phyloP scores from a whole-genome alignment of 2,329 filamentous ascomycete genomes.

The Xylariaceae sp. region DNA sequence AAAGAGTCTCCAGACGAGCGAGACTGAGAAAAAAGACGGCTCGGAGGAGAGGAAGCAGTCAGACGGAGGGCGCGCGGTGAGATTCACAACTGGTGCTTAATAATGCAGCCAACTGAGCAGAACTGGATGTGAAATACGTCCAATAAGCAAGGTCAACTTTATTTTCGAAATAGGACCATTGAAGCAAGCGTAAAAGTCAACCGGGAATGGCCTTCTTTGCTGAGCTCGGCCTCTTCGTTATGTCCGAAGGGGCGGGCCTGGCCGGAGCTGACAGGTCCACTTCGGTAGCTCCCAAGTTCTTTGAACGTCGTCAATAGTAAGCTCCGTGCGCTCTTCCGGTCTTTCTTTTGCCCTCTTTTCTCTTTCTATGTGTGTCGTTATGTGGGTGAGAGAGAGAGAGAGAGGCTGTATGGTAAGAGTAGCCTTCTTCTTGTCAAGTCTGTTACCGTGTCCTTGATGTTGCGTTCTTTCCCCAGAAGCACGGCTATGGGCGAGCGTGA shows the following conservation, averaged over 20 bases:
- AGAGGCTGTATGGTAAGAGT: background rate
- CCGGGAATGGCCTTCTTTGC: background rate
- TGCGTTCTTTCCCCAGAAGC: no score
- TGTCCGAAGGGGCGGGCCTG: background rate
- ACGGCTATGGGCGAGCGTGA: no score
- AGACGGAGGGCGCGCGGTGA: background rate
- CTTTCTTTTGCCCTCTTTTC: background rate
- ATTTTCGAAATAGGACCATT: background rate
- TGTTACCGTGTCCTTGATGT: no score
- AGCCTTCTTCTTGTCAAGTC: no score
- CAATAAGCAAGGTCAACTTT: background rate
- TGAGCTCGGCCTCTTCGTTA: constrained; percentile 1
- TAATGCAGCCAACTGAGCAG: background rate
- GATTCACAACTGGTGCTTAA: background rate
- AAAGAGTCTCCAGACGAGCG: constrained; percentile 1
- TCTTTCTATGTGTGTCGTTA: background rate
- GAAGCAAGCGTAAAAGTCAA: background rate
- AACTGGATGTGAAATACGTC: background rate
- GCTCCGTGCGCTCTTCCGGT: constrained; percentile 6
- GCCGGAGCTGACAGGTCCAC: background rate
- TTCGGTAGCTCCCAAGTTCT: background rate
- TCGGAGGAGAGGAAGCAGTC: background rate
- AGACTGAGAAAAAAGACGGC: background rate
- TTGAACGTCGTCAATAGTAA: constrained; percentile 11
- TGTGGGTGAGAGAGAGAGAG: background rate